These are phyloP conservation scores for Solanum hybrid DNA, from an alignment of 305 asterid species.

Conservation along the genomic window DNA sequence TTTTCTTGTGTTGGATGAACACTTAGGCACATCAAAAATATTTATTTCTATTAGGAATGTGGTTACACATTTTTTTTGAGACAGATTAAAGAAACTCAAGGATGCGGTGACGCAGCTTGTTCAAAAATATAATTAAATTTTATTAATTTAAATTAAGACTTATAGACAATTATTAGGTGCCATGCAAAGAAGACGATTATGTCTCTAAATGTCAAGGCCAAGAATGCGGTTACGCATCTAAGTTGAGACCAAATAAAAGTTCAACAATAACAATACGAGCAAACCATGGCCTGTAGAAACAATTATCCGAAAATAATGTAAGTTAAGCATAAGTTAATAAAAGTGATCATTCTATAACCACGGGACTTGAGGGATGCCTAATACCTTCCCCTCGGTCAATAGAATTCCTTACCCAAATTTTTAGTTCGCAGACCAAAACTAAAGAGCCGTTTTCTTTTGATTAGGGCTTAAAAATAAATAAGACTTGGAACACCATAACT, in stretches of 20 bases:
- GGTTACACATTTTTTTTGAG: not conserved
- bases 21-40: not conserved
- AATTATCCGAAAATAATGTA: not conserved
- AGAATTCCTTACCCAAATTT: not conserved
- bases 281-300: not conserved
- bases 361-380: not conserved
- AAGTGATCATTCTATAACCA: not conserved
- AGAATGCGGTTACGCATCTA: not conserved
- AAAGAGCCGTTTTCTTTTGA: not conserved
- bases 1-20: not conserved
- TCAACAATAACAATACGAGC: not conserved
- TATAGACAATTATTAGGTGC: not conserved
- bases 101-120: not conserved
- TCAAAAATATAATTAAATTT: not conserved
- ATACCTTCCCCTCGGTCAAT: not conserved
- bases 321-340: not conserved
- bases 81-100: not conserved
- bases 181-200: too few relatives aligned
- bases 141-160: too few relatives aligned
- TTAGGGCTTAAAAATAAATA: not conserved
- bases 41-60: not conserved
- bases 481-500: not conserved
- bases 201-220: not conserved
- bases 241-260: not conserved
- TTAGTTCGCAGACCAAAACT: not conserved